phyloP scores from a whole-genome alignment of 768 basidiomycete genomes.

The Boletus insuetus region DNA sequence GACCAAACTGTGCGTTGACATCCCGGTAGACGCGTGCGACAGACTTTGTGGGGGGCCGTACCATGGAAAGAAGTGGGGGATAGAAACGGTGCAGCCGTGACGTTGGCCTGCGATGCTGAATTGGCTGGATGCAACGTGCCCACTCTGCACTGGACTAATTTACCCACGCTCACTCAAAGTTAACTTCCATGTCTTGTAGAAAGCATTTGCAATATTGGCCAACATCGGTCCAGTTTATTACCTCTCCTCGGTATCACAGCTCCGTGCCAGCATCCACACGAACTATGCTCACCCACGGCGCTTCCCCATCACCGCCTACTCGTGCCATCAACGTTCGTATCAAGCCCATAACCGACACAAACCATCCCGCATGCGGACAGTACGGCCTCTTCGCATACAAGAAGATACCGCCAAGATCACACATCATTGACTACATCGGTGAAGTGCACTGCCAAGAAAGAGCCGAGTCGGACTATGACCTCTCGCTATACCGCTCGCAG shows the following conservation, averaged over 20 bases:
- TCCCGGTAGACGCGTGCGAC: conserved; percentile 85
- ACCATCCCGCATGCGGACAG: conserved; percentile 80
- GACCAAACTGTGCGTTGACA: conserved; percentile 83
- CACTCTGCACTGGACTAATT: conserved; percentile 3
- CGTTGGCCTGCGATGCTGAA: conserved; percentile 1
- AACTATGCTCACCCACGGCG: conserved; percentile 35
- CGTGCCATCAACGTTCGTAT: conserved; percentile 44
- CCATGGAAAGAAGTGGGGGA: conserved; percentile 46
- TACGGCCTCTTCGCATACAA: conserved; percentile 75
- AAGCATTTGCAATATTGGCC: conserved; percentile 54
- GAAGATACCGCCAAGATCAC: conserved; percentile 62
- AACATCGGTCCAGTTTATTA: conserved; percentile 50
- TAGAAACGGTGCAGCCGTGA: conserved; percentile 2
- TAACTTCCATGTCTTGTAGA: conserved; percentile 8
- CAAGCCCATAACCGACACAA: conserved; percentile 47
- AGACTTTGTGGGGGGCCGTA: conserved; percentile 69
- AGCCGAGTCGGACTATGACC: conserved; percentile 78
- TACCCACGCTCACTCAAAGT: conserved; percentile 26
- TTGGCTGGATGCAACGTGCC: conserved; percentile 16
- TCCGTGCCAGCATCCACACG: conserved; percentile 50
- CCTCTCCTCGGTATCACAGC: conserved; percentile 49
- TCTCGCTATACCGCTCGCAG: conserved; percentile 66
- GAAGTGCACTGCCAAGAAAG: conserved; percentile 80
- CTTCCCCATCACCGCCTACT: background rate
- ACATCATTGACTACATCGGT: conserved; percentile 80